These are phyloP conservation scores for Psilocybe mexicana DNA, from an alignment of 1,284 basidiomycete genomes.

Conservation along the genomic window DNA sequence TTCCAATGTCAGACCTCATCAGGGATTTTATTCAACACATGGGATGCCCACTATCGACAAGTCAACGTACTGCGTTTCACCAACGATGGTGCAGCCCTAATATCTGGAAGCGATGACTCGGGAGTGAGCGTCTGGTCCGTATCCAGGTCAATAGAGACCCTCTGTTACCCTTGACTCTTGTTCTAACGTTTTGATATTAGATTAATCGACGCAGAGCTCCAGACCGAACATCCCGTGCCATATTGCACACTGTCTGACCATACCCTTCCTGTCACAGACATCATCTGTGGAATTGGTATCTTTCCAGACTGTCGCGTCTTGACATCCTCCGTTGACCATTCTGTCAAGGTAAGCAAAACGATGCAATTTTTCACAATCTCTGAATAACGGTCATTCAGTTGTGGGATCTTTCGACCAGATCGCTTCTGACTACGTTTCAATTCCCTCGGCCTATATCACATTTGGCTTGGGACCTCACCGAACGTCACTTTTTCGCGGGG, in stretches of 20 bases:
- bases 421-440: conserved; percentile 83
- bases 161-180: conserved; percentile 9
- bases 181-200: conserved; percentile 35
- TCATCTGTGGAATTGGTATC: conserved; percentile 74
- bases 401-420: conserved; percentile 79
- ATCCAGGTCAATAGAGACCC: conserved; percentile 61
- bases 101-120: conserved; percentile 90
- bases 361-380: conserved; percentile 2
- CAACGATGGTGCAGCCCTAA: conserved; percentile 74
- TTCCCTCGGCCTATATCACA: conserved; percentile 74
- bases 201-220: conserved; percentile 69
- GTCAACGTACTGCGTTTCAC: conserved; percentile 85
- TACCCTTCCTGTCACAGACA: conserved; percentile 85
- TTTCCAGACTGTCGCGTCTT: conserved; percentile 81
- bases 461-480: conserved; percentile 79
- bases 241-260: conserved; percentile 88
- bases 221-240: conserved; percentile 73
- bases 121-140: conserved; percentile 89
- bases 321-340: conserved; percentile 85
- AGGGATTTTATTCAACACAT: conserved; percentile 85
- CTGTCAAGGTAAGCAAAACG: conserved; percentile 72
- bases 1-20: conserved; percentile 68
- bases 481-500: conserved; percentile 87
- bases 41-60: conserved; percentile 95
- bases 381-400: conserved; percentile 43